Evolutionary conservation across 805 yeast species (phyloP).

Genomic region (Candida silvicultrix): DNA sequence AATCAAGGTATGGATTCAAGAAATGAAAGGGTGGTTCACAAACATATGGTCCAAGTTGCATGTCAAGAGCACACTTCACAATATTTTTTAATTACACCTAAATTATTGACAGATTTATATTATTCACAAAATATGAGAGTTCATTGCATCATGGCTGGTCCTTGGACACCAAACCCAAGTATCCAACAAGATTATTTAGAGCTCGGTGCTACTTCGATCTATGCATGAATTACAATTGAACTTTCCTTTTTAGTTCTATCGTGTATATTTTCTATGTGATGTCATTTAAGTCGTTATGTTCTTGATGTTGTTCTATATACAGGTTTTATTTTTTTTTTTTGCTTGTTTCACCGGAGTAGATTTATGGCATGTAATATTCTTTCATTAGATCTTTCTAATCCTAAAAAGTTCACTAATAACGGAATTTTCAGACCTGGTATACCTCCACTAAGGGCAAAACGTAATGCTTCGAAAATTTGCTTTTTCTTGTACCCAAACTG

Average conservation of each 20-base stretch:
- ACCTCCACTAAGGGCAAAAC: constrained; percentile 68
- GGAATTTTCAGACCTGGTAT: constrained; percentile 67
- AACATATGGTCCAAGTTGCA: constrained; percentile 82
- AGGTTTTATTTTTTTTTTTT: not conserved
- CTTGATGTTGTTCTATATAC: too few relatives aligned
- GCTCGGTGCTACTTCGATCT: constrained; percentile 30
- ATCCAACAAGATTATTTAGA: constrained; percentile 24
- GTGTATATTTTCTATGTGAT: too few relatives aligned
- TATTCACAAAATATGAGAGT: constrained; percentile 78
- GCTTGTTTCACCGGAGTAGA: not conserved
- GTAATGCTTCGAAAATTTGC: constrained; percentile 47
- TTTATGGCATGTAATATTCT: constrained; percentile 22
- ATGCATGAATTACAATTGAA: constrained; percentile 4
- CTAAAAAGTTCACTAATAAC: constrained; percentile 48
- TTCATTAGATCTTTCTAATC: constrained; percentile 28
- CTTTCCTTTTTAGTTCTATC: too few relatives aligned
- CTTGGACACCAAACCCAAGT: constrained; percentile 35
- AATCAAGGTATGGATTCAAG: constrained; percentile 98
- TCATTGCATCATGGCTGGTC: constrained; percentile 72
- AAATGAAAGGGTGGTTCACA: constrained; percentile 84
- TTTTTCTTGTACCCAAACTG: constrained; percentile 24
- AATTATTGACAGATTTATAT: constrained; percentile 68
- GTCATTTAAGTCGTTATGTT: too few relatives aligned
- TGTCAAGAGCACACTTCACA: constrained; percentile 64
- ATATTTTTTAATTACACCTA: constrained; percentile 90